phyloP scores from a whole-genome alignment of 2,329 filamentous ascomycete genomes.

The Raffaelea arxii region DNA sequence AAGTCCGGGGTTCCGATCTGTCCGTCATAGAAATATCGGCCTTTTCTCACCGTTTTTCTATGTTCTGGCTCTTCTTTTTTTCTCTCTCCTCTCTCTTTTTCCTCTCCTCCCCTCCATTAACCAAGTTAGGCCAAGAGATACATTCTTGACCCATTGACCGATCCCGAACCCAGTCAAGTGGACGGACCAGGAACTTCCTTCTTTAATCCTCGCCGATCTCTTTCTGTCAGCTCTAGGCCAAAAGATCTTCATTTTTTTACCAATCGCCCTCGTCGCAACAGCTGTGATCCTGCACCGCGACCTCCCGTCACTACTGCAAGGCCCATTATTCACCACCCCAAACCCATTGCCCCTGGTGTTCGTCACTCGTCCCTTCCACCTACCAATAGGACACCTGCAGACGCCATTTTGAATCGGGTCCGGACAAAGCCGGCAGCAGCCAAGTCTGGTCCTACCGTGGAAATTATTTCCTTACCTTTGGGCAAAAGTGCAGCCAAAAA shows the following conservation, averaged over 20 bases:
- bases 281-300: constrained; percentile 32
- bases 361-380: constrained; percentile 20
- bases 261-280: constrained; percentile 11
- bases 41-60: too few species aligned
- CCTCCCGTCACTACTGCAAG: constrained; percentile 32
- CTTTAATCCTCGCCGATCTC: constrained; percentile 23
- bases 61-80: neutral
- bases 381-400: constrained; percentile 7
- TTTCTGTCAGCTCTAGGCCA: constrained; percentile 10
- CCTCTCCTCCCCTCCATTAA: neutral
- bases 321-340: constrained; percentile 34
- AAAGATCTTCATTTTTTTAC: constrained; percentile 7
- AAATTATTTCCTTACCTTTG: too few species aligned
- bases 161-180: constrained; percentile 57
- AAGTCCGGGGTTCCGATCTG: too few species aligned
- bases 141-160: constrained; percentile 60
- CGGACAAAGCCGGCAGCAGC: constrained; percentile 10
- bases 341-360: constrained; percentile 25
- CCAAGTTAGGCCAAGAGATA: constrained; percentile 50
- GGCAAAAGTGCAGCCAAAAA: too few species aligned
- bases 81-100: neutral
- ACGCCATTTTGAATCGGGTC: constrained; percentile 5
- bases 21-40: too few species aligned
- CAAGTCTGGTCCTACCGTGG: constrained; percentile 1
- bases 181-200: constrained; percentile 54